Evolutionary conservation across 257 asterid genomes (phyloP).

Genomic region (Haberlea rhodopensis): DNA sequence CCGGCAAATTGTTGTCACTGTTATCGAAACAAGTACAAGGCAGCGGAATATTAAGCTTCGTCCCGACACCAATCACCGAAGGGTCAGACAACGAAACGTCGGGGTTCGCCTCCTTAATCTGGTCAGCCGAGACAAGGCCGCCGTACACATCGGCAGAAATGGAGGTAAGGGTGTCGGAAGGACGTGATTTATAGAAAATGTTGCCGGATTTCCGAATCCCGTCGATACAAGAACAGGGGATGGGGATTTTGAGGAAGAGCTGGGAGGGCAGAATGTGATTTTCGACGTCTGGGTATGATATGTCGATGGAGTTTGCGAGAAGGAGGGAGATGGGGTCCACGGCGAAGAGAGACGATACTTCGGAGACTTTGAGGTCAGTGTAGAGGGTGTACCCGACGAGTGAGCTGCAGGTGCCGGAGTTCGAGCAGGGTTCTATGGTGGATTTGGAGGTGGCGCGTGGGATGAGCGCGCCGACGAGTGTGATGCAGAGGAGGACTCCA

Average conservation of each 20-base stretch:
- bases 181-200: slow-evolving; percentile 66
- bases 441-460: slow-evolving; percentile 58
- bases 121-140: slow-evolving; percentile 82
- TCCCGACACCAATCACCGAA: slow-evolving; percentile 57
- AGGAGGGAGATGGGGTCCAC: slow-evolving; percentile 85
- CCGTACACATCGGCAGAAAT: slow-evolving; percentile 63
- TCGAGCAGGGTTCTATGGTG: slow-evolving; percentile 92
- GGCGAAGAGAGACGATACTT: slow-evolving; percentile 79
- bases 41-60: slow-evolving; percentile 60
- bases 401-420: slow-evolving; percentile 70
- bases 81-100: slow-evolving; percentile 64
- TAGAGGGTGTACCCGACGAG: slow-evolving; percentile 83
- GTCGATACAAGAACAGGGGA: slow-evolving; percentile 74
- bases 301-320: slow-evolving; percentile 71
- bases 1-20: slow-evolving; percentile 74
- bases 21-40: slow-evolving; percentile 95
- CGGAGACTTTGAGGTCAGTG: slow-evolving; percentile 94
- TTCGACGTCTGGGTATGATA: slow-evolving; percentile 78
- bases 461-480: slow-evolving; percentile 28
- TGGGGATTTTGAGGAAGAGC: slow-evolving; percentile 71
- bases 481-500: slow-evolving; percentile 18
- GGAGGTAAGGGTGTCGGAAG: slow-evolving; percentile 68
- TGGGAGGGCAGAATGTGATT: slow-evolving; percentile 86
- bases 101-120: slow-evolving; percentile 75
- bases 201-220: slow-evolving; percentile 77